Evolutionary conservation across 768 basidiomycete species (phyloP).

Genomic region (Suillus subluteus): DNA sequence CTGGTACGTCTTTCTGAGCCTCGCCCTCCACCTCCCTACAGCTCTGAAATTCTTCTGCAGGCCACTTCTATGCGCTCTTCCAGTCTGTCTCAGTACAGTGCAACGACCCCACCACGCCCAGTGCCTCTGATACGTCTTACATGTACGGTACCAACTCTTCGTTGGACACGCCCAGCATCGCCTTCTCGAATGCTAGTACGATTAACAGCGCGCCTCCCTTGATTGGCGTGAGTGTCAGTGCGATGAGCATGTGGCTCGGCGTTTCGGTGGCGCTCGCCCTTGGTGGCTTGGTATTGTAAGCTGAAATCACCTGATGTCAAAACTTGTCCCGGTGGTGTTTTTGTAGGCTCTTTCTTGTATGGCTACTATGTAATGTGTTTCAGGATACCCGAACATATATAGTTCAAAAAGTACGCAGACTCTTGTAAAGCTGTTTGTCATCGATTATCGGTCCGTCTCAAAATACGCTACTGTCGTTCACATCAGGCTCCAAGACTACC

Average conservation of each 20-base stretch:
- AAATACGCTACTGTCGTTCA: not conserved
- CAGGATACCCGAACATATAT: conserved; percentile 9
- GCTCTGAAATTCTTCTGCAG: conserved; percentile 29
- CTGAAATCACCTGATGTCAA: conserved; percentile 1
- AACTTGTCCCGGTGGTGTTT: not conserved
- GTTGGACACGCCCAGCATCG: conserved; percentile 52
- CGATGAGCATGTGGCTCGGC: conserved; percentile 16
- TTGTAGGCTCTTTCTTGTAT: not conserved
- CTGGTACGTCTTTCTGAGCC: conserved; percentile 43
- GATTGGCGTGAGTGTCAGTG: conserved; percentile 14
- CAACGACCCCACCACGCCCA: conserved; percentile 48
- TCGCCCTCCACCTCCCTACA: not conserved
- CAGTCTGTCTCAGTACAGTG: conserved; percentile 68
- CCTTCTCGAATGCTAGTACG: conserved; percentile 61
- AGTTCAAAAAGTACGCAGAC: conserved; percentile 7
- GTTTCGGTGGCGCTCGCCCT: conserved; percentile 18
- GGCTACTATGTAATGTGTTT: not conserved
- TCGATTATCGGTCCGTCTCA: not conserved
- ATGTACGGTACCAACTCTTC: conserved; percentile 62
- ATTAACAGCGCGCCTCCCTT: conserved; percentile 43
- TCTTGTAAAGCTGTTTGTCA: not conserved
- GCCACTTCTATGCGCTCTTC: conserved; percentile 73
- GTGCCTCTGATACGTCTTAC: conserved; percentile 60
- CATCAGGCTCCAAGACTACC: conserved; percentile 15
- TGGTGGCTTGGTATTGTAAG: conserved; percentile 26